phyloP scores from a whole-genome alignment of 805 yeast species.

The Hanseniaspora nectarophila region DNA sequence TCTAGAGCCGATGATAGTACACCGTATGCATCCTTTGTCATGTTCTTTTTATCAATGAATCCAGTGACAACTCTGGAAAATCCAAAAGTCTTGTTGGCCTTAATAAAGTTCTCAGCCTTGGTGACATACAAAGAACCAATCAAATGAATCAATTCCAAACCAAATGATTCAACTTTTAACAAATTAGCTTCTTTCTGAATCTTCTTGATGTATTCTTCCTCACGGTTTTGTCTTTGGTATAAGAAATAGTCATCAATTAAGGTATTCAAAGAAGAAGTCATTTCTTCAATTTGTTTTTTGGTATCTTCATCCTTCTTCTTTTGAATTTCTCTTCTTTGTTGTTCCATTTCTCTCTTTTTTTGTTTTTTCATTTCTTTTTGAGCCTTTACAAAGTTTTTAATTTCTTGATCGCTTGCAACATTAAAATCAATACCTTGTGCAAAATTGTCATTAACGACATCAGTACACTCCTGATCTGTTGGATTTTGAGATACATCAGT shows the following conservation, averaged over 20 bases:
- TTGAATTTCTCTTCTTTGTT: constrained; percentile 40
- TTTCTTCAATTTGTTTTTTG: constrained; percentile 38
- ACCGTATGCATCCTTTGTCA: constrained; percentile 71
- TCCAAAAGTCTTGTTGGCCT: constrained; percentile 73
- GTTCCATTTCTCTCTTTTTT: constrained; percentile 34
- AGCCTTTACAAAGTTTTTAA: no score
- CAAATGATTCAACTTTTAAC: constrained; percentile 89
- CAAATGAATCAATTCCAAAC: constrained; percentile 71
- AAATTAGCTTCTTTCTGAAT: constrained; percentile 58
- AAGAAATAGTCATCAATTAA: constrained; percentile 37
- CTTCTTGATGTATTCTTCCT: constrained; percentile 39
- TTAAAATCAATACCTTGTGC: constrained; percentile 18
- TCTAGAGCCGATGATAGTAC: constrained; percentile 77
- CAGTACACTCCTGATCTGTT: constrained; percentile 16
- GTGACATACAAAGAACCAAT: constrained; percentile 68
- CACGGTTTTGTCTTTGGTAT: constrained; percentile 38
- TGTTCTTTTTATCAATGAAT: constrained; percentile 71
- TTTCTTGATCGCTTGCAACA: constrained; percentile 26
- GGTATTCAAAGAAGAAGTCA: constrained; percentile 38
- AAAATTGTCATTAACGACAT: constrained; percentile 5
- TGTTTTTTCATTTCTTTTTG: constrained; percentile 23
- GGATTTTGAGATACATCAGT: constrained; percentile 23
- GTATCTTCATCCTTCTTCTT: constrained; percentile 43
- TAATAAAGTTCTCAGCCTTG: constrained; percentile 62
- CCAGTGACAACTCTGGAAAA: constrained; percentile 71